phyloP scores from a whole-genome alignment of 768 basidiomycete species.

The Boletus coccyginus region DNA sequence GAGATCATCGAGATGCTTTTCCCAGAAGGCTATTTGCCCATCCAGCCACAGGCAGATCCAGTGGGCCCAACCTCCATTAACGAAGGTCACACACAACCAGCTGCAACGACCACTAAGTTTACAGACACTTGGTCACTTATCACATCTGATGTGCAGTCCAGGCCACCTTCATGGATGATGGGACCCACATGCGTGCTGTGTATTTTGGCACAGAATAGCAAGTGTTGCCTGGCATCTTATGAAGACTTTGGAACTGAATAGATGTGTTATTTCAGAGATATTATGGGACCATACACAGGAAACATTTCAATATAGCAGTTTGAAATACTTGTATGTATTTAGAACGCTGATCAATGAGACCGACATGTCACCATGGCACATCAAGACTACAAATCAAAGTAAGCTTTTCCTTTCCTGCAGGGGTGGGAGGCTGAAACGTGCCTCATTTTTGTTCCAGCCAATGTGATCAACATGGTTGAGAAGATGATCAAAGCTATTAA shows the following conservation, averaged over 20 bases:
- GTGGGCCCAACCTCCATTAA: background rate
- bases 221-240: background rate
- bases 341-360: slow-evolving; percentile 10
- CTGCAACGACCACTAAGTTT: background rate
- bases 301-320: slow-evolving; percentile 9
- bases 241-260: background rate
- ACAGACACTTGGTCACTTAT: background rate
- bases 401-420: background rate
- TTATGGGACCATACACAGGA: slow-evolving; percentile 4
- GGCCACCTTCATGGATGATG: slow-evolving; percentile 20
- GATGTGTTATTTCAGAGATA: background rate
- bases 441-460: background rate
- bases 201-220: slow-evolving; percentile 14
- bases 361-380: slow-evolving; percentile 14
- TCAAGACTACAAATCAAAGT: slow-evolving; percentile 22
- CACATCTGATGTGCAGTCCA: background rate
- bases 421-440: background rate
- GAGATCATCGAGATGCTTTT: slow-evolving; percentile 21
- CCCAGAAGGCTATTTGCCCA: slow-evolving; percentile 7
- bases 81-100: background rate
- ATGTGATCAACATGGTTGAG: slow-evolving; percentile 14
- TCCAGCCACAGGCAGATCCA: background rate
- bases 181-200: slow-evolving; percentile 25
- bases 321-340: slow-evolving; percentile 19
- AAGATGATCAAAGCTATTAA: slow-evolving; percentile 22